phyloP scores from a whole-genome alignment of 2,329 filamentous ascomycete species.

The Claviceps sp. region DNA sequence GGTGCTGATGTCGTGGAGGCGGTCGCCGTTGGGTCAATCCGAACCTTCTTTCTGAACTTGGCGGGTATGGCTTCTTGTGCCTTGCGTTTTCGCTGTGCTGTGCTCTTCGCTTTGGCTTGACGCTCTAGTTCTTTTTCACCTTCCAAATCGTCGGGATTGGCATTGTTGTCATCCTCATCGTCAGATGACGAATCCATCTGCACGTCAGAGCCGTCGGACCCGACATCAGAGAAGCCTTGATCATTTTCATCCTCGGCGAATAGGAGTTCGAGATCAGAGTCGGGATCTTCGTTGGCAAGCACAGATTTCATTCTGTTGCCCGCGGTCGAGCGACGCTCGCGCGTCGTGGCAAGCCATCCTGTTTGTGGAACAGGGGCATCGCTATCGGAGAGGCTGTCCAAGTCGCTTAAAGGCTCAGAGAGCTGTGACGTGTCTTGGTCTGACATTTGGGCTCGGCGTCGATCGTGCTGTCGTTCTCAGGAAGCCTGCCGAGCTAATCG shows the following conservation, averaged over 20 bases:
- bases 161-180: slow-evolving; percentile 58
- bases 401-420: slow-evolving; percentile 14
- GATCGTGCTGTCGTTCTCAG: slow-evolving; percentile 12
- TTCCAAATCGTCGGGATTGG: slow-evolving; percentile 53
- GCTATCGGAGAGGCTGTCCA: slow-evolving; percentile 20
- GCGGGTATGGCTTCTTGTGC: slow-evolving; percentile 60
- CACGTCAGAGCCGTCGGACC: slow-evolving; percentile 57
- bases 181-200: slow-evolving; percentile 78
- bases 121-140: slow-evolving; percentile 80
- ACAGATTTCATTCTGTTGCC: slow-evolving; percentile 74
- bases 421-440: slow-evolving; percentile 21
- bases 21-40: slow-evolving; percentile 44
- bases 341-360: slow-evolving; percentile 61
- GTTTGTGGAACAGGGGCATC: slow-evolving; percentile 27
- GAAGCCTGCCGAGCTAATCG: too few relatives aligned
- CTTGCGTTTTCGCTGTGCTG: slow-evolving; percentile 65
- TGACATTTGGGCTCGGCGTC: slow-evolving; percentile 16
- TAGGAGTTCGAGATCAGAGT: slow-evolving; percentile 57
- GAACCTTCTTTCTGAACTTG: slow-evolving; percentile 62
- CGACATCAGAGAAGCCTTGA: slow-evolving; percentile 55
- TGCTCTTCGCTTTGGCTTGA: slow-evolving; percentile 54
- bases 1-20: slow-evolving; percentile 25
- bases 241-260: slow-evolving; percentile 63
- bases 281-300: slow-evolving; percentile 59
- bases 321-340: slow-evolving; percentile 65